Base-by-base conservation (phyloP, 441 rosid genomes). In the Aquilaria agallochum region DNA sequence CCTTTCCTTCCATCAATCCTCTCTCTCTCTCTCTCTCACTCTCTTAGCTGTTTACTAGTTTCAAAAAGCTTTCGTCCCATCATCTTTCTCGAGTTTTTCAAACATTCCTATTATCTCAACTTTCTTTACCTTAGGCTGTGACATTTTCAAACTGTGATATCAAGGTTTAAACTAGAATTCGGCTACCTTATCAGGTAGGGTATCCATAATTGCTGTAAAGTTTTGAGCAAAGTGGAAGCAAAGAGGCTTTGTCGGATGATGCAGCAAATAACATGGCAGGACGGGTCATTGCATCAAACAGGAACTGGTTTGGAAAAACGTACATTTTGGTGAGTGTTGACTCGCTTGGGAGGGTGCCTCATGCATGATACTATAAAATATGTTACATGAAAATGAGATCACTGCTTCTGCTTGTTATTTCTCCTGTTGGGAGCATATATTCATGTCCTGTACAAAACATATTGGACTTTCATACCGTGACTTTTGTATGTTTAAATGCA, bases 221-320 rank as follows among this genome's bases (percentile, higher is more conserved):
- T 50, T 59, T 73, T 69, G 77, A 73, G 76, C 77, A 71, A 70
- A 74, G 73, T 44, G 36, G 70, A 69, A 77, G 82, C 80, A 75
- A 75, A 63, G 60, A 55, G 65, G 63, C 53, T 55, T 75, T 75
- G 73, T 61, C 65, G 71, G 58, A 60, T 65, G 55, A 54, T 55
- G 66, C 68, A 72, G 64, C 66, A 65, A 65, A 66, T 55, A 63
- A 47, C 30, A 72, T 68, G 68, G 71, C 54, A 66, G 85, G 67
- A 68, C 52, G 72, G 53, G 75, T 75, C 73, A 46, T 67, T 59
- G 57, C 71, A 75, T 55, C 76, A n/a, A 62, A 64, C 72, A 59
- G 65, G 58, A 69, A 63, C 74, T 50, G 51, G 55, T 66, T 64
- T 36, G 20, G 40, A 60, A 70, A 71, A 58, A 47, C 59, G 54